Evolutionary conservation across 2,329 filamentous ascomycete genomes (phyloP).

Genomic region (Pseudocercospora crystallina): DNA sequence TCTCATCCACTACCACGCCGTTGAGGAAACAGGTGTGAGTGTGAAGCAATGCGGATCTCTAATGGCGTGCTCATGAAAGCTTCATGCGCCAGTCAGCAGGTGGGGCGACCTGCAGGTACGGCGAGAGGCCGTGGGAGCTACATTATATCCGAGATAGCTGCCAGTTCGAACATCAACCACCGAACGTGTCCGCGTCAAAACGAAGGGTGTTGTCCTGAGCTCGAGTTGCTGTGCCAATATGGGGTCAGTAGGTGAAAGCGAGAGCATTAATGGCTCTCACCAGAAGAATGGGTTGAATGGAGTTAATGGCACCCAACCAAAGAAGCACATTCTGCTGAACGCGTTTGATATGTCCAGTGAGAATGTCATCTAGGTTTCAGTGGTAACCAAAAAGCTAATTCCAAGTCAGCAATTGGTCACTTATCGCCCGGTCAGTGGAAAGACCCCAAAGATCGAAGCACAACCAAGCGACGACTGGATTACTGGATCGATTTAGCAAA

Average conservation of each 20-base stretch:
- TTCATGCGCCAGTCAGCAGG: conserved; percentile 3
- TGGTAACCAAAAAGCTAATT: neutral
- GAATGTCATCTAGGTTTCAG: neutral
- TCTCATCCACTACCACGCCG: neutral
- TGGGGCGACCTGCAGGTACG: too few relatives aligned
- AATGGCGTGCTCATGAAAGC: conserved; percentile 11
- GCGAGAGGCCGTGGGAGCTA: too few relatives aligned
- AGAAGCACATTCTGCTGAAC: conserved; percentile 37
- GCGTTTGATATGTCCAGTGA: conserved; percentile 46
- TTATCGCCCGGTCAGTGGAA: conserved; percentile 68
- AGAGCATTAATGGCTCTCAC: neutral
- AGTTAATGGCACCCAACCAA: conserved; percentile 10
- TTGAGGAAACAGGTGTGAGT: neutral
- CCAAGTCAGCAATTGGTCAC: conserved; percentile 46
- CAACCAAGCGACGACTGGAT: conserved; percentile 59
- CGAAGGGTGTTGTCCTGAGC: too few relatives aligned
- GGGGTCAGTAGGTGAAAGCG: too few relatives aligned
- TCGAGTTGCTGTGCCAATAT: too few relatives aligned
- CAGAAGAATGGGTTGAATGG: neutral
- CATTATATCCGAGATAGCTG: too few relatives aligned
- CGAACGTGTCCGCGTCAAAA: too few relatives aligned
- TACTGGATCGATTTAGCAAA: conserved; percentile 67
- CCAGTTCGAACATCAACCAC: too few relatives aligned
- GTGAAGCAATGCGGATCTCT: conserved; percentile 1
- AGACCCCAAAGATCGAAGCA: conserved; percentile 61